Conservation (phyloP, 1,284 basidiomycete genomes). For the Cutaneotrichosporon cavernicola region DNA sequence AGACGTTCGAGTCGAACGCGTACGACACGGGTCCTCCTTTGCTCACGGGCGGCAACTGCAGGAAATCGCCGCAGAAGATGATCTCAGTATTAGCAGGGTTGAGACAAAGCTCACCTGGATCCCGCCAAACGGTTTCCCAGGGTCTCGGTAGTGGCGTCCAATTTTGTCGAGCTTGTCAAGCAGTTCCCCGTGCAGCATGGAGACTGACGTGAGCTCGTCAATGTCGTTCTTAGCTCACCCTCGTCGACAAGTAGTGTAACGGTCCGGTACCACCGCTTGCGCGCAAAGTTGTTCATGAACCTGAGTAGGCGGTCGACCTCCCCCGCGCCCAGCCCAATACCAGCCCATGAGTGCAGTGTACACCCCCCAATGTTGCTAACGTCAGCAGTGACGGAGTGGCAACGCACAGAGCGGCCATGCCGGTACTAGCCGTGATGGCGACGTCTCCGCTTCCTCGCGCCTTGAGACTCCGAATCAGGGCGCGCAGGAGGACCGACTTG, state of each 20-base stretch:
- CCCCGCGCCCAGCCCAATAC: conserved; percentile 58
- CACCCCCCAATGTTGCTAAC: conserved; percentile 63
- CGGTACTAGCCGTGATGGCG: conserved; percentile 76
- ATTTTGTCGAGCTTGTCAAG: conserved; percentile 83
- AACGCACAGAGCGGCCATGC: conserved; percentile 51
- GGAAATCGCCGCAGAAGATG: conserved; percentile 52
- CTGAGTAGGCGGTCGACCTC: conserved; percentile 51
- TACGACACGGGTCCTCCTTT: conserved; percentile 32
- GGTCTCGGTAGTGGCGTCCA: conserved; percentile 53
- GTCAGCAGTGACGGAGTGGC: background rate
- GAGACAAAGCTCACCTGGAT: conserved; percentile 65
- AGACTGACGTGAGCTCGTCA: conserved; percentile 52
- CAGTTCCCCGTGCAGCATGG: conserved; percentile 61
- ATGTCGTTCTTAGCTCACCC: conserved; percentile 53
- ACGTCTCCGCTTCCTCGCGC: conserved; percentile 54
- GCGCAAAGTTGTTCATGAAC: conserved; percentile 52
- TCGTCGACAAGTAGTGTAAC: conserved; percentile 69
- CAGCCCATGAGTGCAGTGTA: conserved; percentile 61
- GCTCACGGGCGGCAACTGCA: conserved; percentile 76
- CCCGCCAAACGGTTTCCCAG: conserved; percentile 72
- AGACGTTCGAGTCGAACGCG: conserved; percentile 39
- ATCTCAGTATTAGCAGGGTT: conserved; percentile 57
- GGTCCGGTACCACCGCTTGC: conserved; percentile 59
- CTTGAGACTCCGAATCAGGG: conserved; percentile 68
- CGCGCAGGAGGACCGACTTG: conserved; percentile 81